phyloP scores from a whole-genome alignment of 192 early-diverging fungal species.

The Umbelopsis ramanniana region DNA sequence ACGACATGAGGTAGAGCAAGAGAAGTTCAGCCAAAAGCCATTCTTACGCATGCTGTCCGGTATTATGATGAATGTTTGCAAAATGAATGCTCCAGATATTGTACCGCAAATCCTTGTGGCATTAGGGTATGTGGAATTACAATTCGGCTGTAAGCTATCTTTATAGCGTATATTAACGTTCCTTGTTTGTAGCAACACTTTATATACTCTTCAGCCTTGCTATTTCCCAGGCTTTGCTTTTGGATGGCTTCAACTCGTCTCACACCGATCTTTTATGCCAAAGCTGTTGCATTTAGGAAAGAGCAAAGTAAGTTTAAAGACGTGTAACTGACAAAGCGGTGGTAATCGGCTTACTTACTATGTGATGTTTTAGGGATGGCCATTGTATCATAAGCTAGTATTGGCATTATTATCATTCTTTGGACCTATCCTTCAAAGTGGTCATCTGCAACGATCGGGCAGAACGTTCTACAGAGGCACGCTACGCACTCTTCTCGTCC shows the following conservation, averaged over 20 bases:
- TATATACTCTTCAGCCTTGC: constrained; percentile 83
- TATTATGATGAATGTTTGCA: constrained; percentile 76
- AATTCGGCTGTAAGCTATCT: constrained; percentile 62
- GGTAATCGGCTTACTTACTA: background rate
- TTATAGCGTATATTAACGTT: constrained; percentile 55
- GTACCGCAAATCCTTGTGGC: constrained; percentile 25
- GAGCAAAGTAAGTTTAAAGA: constrained; percentile 38
- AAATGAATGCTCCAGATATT: constrained; percentile 9
- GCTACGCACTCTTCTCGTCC: constrained; percentile 85
- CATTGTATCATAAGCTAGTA: constrained; percentile 82
- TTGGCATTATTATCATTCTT: constrained; percentile 84
- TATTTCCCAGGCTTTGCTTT: constrained; percentile 94
- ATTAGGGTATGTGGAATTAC: constrained; percentile 53
- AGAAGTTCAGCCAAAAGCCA: constrained; percentile 86
- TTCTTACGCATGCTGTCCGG: constrained; percentile 90
- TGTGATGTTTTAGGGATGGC: constrained; percentile 65
- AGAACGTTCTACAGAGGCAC: constrained; percentile 89
- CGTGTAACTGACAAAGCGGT: background rate
- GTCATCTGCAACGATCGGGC: constrained; percentile 67
- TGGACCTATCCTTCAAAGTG: constrained; percentile 75
- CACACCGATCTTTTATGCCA: constrained; percentile 91
- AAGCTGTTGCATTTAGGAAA: constrained; percentile 74
- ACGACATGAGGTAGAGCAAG: constrained; percentile 74
- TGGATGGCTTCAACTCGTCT: constrained; percentile 93
- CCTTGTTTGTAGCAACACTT: constrained; percentile 68